These are phyloP conservation scores for Tetrahymena elliotti DNA, from an alignment of 73 alveolate species.

Conservation along the genomic window DNA sequence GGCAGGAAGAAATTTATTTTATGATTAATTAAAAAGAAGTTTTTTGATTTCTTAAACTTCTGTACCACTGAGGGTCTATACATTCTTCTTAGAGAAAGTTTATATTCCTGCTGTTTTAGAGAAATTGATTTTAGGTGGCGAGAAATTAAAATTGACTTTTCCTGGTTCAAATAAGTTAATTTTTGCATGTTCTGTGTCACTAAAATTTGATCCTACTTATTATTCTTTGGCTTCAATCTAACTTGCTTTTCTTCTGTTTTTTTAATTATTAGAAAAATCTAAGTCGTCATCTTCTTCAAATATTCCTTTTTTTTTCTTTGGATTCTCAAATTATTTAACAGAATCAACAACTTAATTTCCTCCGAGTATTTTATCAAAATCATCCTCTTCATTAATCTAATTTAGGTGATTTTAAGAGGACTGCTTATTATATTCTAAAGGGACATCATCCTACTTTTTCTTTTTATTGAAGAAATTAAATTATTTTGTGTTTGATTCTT, in stretches of 20 bases:
- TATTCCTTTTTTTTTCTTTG: not conserved
- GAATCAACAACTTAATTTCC: not conserved
- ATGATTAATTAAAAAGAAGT: not conserved
- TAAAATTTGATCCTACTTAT: not conserved
- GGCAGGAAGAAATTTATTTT: conserved; percentile 2
- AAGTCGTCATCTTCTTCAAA: not conserved
- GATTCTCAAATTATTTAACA: not conserved
- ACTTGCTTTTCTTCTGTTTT: not conserved
- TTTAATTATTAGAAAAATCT: not conserved
- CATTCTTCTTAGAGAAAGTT: not conserved
- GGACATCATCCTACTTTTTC: not conserved
- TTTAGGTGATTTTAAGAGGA: not conserved
- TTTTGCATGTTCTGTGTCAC: not conserved
- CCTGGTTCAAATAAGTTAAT: not conserved
- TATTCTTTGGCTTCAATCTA: not conserved
- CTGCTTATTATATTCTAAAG: not conserved
- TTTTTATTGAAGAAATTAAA: not conserved
- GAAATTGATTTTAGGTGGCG: not conserved
- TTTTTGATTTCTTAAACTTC: not conserved
- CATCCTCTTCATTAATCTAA: not conserved
- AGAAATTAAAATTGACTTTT: not conserved
- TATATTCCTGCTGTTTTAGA: not conserved
- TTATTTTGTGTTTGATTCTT: not conserved
- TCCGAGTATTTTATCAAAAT: not conserved
- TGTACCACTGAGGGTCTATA: not conserved